Conservation (phyloP, 345 rosid genomes). For the Acer saccharum region DNA sequence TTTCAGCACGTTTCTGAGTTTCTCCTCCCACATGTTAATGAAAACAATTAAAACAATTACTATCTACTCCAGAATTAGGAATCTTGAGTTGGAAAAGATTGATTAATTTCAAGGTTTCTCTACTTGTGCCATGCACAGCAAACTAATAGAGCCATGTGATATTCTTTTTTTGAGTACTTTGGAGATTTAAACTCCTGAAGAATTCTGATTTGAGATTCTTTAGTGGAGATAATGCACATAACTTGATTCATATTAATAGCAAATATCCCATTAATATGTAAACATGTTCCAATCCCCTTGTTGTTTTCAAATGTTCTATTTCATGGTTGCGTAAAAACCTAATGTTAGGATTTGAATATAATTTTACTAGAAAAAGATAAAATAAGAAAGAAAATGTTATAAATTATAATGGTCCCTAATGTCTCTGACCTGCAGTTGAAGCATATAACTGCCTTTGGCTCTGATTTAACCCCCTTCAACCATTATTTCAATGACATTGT, state of each 20-base stretch:
- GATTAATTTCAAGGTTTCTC: background rate
- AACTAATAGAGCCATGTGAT: background rate
- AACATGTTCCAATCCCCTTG: background rate
- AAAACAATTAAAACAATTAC: background rate
- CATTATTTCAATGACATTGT: no score
- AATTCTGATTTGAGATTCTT: background rate
- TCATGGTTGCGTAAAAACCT: background rate
- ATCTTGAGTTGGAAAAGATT: background rate
- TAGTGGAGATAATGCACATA: background rate
- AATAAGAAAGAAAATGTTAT: background rate
- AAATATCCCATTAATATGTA: background rate
- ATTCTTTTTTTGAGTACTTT: background rate
- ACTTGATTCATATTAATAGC: background rate
- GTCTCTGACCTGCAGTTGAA: no score
- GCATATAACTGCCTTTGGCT: no score
- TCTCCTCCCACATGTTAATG: background rate
- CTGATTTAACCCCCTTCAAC: no score
- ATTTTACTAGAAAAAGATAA: background rate
- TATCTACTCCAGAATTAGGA: background rate
- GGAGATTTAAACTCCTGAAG: background rate
- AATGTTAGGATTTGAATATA: background rate
- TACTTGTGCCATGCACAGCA: background rate
- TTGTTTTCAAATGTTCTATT: background rate
- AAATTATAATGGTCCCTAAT: no score
- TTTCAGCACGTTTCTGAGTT: background rate